Percentiles rank a stretch among this genome's conserved stretches.
phyloP scores from a whole-genome alignment of 306 rosid species.

The Bauhinia variegata region DNA sequence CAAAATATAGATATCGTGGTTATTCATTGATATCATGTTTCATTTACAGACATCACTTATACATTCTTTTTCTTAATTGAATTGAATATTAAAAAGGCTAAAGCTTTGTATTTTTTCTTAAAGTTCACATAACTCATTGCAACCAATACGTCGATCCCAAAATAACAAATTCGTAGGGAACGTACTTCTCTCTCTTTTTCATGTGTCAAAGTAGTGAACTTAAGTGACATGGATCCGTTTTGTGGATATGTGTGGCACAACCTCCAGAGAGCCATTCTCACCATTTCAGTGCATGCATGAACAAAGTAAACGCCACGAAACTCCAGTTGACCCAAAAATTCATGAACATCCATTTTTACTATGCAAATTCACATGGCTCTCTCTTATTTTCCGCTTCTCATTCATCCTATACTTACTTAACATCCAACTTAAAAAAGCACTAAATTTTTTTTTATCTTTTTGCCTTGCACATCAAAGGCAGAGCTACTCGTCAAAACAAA shows the following conservation, averaged over 20 bases:
- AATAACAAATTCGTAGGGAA: too few species aligned
- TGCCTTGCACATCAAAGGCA: neutral
- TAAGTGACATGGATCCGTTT: constrained; percentile 37
- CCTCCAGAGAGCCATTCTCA: constrained; percentile 43
- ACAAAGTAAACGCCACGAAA: constrained; percentile 77
- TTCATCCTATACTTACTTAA: constrained; percentile 20
- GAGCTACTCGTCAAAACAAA: neutral
- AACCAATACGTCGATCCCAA: too few species aligned
- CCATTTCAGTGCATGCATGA: constrained; percentile 47
- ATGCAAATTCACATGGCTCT: constrained; percentile 58
- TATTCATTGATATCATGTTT: too few species aligned
- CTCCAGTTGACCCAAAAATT: constrained; percentile 16
- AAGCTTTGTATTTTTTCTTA: too few species aligned
- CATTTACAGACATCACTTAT: too few species aligned
- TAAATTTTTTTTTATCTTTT: neutral
- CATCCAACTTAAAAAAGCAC: neutral
- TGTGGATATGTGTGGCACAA: constrained; percentile 50
- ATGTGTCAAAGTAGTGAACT: neutral
- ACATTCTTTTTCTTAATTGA: too few species aligned
- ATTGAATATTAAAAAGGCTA: too few species aligned
- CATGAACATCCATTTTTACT: constrained; percentile 20
- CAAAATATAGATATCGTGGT: too few species aligned
- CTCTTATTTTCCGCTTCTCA: constrained; percentile 25
- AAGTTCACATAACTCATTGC: neutral
- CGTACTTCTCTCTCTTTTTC: neutral